Evolutionary conservation across 2,329 filamentous ascomycete genomes (phyloP), one percentile per base, ranked within the genome.

Genomic region (Nannizzia gypsea): DNA sequence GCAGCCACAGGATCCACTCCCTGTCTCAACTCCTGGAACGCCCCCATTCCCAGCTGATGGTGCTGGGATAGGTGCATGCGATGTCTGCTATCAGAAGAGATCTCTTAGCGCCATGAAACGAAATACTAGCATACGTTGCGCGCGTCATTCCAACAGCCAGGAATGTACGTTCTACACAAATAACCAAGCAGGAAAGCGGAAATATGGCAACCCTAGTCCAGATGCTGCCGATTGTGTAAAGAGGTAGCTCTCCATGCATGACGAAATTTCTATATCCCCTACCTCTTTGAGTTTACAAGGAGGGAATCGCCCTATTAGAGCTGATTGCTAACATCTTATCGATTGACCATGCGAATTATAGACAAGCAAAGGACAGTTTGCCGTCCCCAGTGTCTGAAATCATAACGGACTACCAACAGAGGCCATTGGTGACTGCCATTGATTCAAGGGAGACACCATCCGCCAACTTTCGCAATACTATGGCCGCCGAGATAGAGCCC

Each of bases 101-200:
- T 74, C 72, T 65, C 70, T 72, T 17, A 75, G 74, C 66, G 73
- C 73, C 17, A 76, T 76, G 70, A 75, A 75, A 63, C 72, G 74
- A 61, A 68, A 70, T 63, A 69, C 73, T 62, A 73, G 74, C 60
- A 75, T 74, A 62, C 75, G 73, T 63, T 75, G 74, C 60, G 75
- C 73, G 50, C 76, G 74, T 61, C 73, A 76, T 58, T 76, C 75
- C 42, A 73, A 75, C 63, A 72, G 72, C 46, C 74, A 76, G 66
- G 73, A 76, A 28, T 76, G 73, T 64, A 76, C 73, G 6, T 76
- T 75, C 60, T 71, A 66, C 26, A 65, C 74, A 6, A 65, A 67
- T 34, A 65, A 59, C 26, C 65, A 64, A 6, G 64, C 70, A 15
- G 74, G 73, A 64, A 76, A 76, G 64, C 68, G 74, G 55, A 76